These are phyloP conservation scores for Candolleomyces efflorescens DNA, from an alignment of 768 basidiomycete species.

Conservation along the genomic window DNA sequence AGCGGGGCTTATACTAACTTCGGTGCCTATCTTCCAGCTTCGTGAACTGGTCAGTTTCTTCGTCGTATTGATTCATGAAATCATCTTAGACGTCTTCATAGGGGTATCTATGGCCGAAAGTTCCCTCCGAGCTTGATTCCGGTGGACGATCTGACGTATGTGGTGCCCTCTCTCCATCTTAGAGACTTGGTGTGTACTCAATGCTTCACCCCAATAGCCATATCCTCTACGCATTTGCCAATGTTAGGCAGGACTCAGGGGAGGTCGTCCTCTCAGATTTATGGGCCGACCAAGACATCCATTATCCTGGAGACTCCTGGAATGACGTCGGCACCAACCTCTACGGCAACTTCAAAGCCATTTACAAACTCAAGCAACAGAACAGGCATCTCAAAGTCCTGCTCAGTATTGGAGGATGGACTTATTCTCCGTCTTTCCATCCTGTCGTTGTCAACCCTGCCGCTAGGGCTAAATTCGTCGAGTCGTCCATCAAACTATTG, in stretches of 20 bases:
- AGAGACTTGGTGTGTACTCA: conserved; percentile 4
- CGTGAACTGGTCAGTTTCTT: conserved; percentile 60
- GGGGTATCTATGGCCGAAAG: conserved; percentile 96
- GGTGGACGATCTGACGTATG: conserved; percentile 78
- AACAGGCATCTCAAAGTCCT: conserved; percentile 77
- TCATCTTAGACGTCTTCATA: conserved; percentile 18
- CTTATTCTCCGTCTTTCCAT: conserved; percentile 85
- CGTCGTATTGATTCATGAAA: not conserved
- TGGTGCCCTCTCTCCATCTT: conserved; percentile 10
- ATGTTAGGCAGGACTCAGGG: conserved; percentile 77
- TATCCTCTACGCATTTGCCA: conserved; percentile 91
- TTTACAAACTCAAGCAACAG: conserved; percentile 86
- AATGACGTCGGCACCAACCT: conserved; percentile 86
- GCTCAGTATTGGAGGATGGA: conserved; percentile 95
- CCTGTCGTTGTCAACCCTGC: conserved; percentile 66
- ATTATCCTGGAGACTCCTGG: conserved; percentile 95
- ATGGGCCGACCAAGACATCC: conserved; percentile 98
- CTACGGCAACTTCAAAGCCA: conserved; percentile 93
- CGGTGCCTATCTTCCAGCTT: conserved; percentile 42
- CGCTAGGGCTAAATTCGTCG: conserved; percentile 74
- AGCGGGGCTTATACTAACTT: not conserved
- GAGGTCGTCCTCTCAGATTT: conserved; percentile 85
- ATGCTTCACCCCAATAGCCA: conserved; percentile 49
- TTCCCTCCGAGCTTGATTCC: conserved; percentile 87
- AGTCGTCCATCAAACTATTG: conserved; percentile 69